phyloP scores from a whole-genome alignment of 2,329 filamentous ascomycete genomes.

The Cryphonectria japonica region DNA sequence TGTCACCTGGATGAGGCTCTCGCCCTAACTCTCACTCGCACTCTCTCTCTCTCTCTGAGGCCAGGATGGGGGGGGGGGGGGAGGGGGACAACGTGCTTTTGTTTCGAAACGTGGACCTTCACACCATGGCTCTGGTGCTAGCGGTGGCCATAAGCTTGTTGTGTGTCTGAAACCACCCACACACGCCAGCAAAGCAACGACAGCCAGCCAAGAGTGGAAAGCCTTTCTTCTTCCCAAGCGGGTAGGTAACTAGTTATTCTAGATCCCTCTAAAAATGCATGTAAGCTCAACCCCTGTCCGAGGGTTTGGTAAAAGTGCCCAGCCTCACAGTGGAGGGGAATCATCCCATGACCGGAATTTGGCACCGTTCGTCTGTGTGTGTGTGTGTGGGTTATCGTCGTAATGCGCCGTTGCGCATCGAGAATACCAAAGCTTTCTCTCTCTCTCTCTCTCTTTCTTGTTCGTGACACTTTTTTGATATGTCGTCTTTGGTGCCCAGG shows the following conservation, averaged over 20 bases:
- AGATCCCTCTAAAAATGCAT: background rate
- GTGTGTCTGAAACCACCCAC: background rate
- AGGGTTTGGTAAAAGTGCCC: background rate
- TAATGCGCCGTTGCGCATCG: background rate
- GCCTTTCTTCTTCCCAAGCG: background rate
- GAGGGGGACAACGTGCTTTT: background rate
- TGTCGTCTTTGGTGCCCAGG: background rate
- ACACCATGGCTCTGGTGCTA: no score
- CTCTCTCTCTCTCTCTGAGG: background rate
- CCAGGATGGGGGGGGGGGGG: background rate
- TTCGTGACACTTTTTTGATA: background rate
- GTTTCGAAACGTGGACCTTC: background rate
- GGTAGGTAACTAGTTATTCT: background rate
- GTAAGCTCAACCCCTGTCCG: background rate
- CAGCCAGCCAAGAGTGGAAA: background rate
- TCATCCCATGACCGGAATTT: background rate
- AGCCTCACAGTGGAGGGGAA: background rate
- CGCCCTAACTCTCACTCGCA: no score
- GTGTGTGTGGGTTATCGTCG: background rate
- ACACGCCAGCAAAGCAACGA: background rate
- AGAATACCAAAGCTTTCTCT: background rate
- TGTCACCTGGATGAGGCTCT: background rate
- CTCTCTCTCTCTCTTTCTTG: background rate
- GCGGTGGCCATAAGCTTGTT: background rate
- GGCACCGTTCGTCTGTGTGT: background rate